Evolutionary conservation across 2,329 filamentous ascomycete genomes (phyloP), one percentile per base, ranked within the genome.

Genomic region (Curvularia hawaiiensis): DNA sequence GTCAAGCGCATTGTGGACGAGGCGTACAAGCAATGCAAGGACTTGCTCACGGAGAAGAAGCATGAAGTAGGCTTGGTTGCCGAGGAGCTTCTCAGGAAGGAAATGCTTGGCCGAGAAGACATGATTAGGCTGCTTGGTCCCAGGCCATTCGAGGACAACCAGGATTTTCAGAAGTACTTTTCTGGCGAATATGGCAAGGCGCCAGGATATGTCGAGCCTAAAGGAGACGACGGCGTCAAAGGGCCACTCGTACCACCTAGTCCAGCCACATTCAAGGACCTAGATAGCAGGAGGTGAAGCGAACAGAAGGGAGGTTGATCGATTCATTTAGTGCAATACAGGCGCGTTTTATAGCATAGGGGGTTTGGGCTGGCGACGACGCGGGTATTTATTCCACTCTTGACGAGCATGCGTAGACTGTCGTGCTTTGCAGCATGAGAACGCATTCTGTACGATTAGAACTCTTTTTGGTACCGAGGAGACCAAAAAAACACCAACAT

Each of bases 111-210:
- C 33, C 85, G 95, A 56, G 95, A 99, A 70, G 95, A 99, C 77
- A 89, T 98, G 85, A 87, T 98, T 50, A 84, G 95, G 28, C 81
- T 99, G 54, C 82, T 99, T 26, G 95, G 95, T 22, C 88, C 88
- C 46, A 82, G 95, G 63, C 91, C 92, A 14, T 98, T 90, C 69
- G 88, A 90, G 40, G 94, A 98, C 69, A 84, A 86, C 59, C 89
- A 90, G 69, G 93, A 98, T 71, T 98, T 99, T 78, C 83, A 89
- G 70, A 97, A 97, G 82, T 99, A 96, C 82, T 99, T 99, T 77
- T 75, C 76, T 12, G 77, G 78, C 28, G 71, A 76, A 61, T 63
- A 71, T 28, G 74, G 72, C 11, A 72, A 67, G 53, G 74, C 67
- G 1, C 73, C 74, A 0, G 74, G 74, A 0, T 53, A 74, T 4